Conservation (phyloP, 257 asterid species). For the Leonotis leonurus region DNA sequence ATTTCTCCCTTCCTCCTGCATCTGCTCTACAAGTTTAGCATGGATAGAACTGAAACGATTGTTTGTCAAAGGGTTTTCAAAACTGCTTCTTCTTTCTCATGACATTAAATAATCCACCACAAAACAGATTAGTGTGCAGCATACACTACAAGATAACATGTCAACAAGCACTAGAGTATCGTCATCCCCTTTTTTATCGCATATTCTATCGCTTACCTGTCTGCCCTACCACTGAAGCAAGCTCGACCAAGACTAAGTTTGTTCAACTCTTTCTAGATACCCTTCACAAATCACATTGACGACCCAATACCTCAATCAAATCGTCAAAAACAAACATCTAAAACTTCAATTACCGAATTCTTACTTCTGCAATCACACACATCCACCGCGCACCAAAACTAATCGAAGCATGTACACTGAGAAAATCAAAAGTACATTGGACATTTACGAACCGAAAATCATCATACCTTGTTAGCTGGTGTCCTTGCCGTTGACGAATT, state of each 20-base stretch:
- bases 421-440: not conserved
- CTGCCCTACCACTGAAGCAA: not conserved
- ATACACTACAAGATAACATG: not conserved
- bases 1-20: not conserved
- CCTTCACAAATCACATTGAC: not conserved
- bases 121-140: not conserved
- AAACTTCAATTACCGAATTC: not conserved
- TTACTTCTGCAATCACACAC: conserved; percentile 3
- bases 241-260: conserved; percentile 4
- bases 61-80: not conserved
- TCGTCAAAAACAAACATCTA: not conserved
- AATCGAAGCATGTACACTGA: not conserved
- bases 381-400: not conserved
- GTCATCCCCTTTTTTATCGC: not conserved
- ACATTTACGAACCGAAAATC: not conserved
- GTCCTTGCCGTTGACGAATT: conserved; percentile 63
- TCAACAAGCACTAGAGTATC: not conserved
- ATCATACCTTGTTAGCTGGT: conserved; percentile 59
- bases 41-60: not conserved
- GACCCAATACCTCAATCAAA: conserved; percentile 5
- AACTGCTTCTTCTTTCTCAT: not conserved
- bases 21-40: conserved; percentile 8
- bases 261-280: not conserved
- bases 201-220: not conserved
- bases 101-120: not conserved